Percentiles rank a stretch among this genome's conserved stretches.
Evolutionary conservation across 345 rosid genomes (phyloP).

Genomic region (Lumnitzera littorea): DNA sequence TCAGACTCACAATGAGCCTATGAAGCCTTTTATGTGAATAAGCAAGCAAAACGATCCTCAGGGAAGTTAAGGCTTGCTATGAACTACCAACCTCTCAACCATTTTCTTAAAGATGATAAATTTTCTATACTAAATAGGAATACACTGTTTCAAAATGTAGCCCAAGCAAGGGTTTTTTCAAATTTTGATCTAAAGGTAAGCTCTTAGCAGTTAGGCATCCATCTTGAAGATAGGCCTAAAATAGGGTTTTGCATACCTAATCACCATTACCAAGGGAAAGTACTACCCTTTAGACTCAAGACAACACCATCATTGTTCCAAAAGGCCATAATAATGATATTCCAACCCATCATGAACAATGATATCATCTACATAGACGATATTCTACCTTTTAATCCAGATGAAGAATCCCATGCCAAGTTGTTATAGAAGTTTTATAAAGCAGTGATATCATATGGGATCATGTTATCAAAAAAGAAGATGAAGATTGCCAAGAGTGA

Average conservation of each 20-base stretch:
- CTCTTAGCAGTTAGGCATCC: not conserved
- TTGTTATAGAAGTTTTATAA: not conserved
- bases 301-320: not conserved
- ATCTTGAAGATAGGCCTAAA: not conserved
- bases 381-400: not conserved
- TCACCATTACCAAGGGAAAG: too few relatives aligned
- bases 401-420: not conserved
- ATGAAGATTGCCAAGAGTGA: not conserved
- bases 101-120: not conserved
- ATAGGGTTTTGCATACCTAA: not conserved
- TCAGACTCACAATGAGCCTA: not conserved
- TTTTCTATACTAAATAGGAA: not conserved
- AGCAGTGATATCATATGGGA: not conserved
- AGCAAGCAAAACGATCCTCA: not conserved
- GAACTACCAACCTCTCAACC: not conserved
- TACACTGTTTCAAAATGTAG: too few relatives aligned
- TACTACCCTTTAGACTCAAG: conserved; percentile 1
- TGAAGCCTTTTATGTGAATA: not conserved
- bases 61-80: not conserved
- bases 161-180: not conserved
- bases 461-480: conserved; percentile 1
- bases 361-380: not conserved
- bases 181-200: not conserved
- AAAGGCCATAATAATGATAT: not conserved
- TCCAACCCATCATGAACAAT: not conserved